Percentiles rank a stretch among this genome's conserved stretches.
Conservation (phyloP, 2,329 filamentous ascomycete genomes). For the Botrytis squamosa region DNA sequence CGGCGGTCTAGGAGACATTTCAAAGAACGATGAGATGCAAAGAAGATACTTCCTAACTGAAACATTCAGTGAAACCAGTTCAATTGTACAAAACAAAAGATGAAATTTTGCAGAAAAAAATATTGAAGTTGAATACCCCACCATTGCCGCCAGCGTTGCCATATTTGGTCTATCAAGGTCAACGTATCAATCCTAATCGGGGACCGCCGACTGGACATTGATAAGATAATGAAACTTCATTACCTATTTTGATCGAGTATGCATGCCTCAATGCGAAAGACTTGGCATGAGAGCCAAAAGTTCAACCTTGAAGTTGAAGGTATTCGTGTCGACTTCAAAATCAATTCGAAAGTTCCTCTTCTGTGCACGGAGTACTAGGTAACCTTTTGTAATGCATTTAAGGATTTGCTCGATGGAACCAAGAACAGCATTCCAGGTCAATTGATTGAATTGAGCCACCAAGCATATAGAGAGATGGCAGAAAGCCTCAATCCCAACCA, state of each 20-base stretch:
- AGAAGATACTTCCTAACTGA: background rate
- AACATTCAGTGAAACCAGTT: background rate
- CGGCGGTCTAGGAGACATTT: constrained; percentile 19
- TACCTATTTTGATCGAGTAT: constrained; percentile 12
- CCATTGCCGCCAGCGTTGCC: background rate
- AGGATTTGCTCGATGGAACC: background rate
- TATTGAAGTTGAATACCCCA: constrained; percentile 3
- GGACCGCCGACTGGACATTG: background rate
- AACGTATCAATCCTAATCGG: constrained; percentile 4
- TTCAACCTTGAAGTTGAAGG: background rate
- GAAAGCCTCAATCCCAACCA: background rate
- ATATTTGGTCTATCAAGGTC: constrained; percentile 1
- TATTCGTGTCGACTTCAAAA: background rate
- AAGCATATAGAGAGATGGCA: background rate
- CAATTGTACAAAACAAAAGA: background rate
- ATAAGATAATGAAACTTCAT: constrained; percentile 18
- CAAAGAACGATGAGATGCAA: background rate
- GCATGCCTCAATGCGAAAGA: background rate
- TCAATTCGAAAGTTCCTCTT: background rate
- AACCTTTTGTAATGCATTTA: too few relatives aligned
- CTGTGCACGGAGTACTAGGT: background rate
- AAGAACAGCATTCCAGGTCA: background rate
- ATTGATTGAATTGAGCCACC: background rate
- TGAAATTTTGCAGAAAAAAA: background rate
- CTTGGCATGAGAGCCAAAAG: background rate